phyloP scores from a whole-genome alignment of 2,329 filamentous ascomycete genomes.

The Elsinoe perseae region DNA sequence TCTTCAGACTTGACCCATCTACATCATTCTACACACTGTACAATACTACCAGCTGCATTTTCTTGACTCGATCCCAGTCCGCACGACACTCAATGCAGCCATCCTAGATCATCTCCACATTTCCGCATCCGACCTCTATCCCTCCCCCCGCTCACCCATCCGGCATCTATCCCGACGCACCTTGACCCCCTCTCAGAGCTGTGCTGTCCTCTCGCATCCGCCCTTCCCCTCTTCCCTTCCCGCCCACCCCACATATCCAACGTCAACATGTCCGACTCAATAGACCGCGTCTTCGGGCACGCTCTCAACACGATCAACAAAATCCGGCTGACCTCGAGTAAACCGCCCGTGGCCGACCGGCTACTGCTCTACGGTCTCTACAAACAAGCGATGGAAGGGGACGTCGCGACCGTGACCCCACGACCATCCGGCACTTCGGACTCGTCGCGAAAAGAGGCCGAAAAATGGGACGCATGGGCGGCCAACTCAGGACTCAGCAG shows the following conservation, averaged over 20 bases:
- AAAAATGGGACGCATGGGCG: conserved; percentile 79
- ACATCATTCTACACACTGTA: background rate
- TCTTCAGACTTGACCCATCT: background rate
- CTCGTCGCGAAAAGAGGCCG: conserved; percentile 30
- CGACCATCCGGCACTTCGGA: conserved; percentile 47
- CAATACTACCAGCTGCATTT: no score
- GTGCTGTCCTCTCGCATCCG: background rate
- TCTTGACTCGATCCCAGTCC: no score
- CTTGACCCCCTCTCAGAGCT: background rate
- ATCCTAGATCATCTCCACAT: no score
- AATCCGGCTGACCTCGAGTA: conserved; percentile 85
- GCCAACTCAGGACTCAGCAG: conserved; percentile 72
- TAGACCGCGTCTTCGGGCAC: conserved; percentile 94
- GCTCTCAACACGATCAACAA: conserved; percentile 98
- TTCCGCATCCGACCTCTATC: background rate
- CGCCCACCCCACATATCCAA: background rate
- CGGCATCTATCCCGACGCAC: background rate
- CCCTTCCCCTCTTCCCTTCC: background rate
- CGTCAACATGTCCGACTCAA: conserved; percentile 10
- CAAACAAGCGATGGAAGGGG: conserved; percentile 98
- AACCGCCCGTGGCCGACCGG: conserved; percentile 76
- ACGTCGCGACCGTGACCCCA: conserved; percentile 90
- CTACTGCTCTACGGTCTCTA: conserved; percentile 94
- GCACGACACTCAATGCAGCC: no score
- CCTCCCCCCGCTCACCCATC: background rate